Evolutionary conservation across 2,329 filamentous ascomycete genomes (phyloP).

Genomic region (Bipolaris cookei): DNA sequence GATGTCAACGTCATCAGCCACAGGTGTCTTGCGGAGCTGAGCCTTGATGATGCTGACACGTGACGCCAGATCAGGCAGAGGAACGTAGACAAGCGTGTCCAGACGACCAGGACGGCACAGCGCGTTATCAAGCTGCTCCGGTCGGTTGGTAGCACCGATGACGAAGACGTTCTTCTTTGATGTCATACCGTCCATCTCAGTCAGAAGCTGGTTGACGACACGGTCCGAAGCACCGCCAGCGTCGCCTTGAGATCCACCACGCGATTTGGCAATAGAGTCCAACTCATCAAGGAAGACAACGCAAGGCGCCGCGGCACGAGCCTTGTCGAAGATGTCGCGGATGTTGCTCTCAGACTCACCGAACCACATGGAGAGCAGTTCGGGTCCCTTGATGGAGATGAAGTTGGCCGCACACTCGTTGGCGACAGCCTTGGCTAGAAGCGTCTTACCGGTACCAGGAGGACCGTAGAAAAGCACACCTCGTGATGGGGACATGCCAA

Average conservation of each 20-base stretch:
- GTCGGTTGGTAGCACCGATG: slow-evolving; percentile 97
- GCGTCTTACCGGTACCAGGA: slow-evolving; percentile 99
- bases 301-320: slow-evolving; percentile 94
- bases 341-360: slow-evolving; percentile 99
- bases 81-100: slow-evolving; percentile 97
- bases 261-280: slow-evolving; percentile 98
- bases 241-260: slow-evolving; percentile 94
- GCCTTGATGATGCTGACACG: slow-evolving; percentile 90
- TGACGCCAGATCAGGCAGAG: slow-evolving; percentile 88
- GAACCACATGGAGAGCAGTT: slow-evolving; percentile 99
- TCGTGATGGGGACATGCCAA: slow-evolving; percentile 94
- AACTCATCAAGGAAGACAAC: slow-evolving; percentile 98
- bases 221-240: slow-evolving; percentile 98
- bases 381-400: slow-evolving; percentile 98
- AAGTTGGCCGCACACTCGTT: slow-evolving; percentile 99
- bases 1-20: slow-evolving; percentile 84
- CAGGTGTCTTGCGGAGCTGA: slow-evolving; percentile 97
- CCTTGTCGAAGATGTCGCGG: slow-evolving; percentile 99
- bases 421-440: slow-evolving; percentile 98
- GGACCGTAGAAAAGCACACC: slow-evolving; percentile 99
- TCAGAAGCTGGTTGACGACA: slow-evolving; percentile 99
- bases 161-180: slow-evolving; percentile 99
- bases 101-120: slow-evolving; percentile 98
- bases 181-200: slow-evolving; percentile 99
- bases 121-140: slow-evolving; percentile 97